Evolutionary conservation across 768 basidiomycete species (phyloP), one percentile per base, ranked within the genome.

Genomic region (Pisolithus tinctorius): DNA sequence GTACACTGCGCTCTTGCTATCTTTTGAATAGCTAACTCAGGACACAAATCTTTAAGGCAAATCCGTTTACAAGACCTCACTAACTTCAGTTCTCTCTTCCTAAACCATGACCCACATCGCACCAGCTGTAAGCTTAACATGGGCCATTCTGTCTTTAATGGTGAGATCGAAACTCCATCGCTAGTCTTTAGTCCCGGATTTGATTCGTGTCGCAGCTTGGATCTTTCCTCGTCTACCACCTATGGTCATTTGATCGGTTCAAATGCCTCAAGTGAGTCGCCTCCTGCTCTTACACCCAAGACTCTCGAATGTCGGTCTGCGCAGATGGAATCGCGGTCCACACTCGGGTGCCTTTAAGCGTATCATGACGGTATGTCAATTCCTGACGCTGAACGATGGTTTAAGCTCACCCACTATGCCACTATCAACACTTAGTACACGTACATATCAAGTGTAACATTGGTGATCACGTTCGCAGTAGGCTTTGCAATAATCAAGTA

Each of bases 241-340:
- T 90, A 47, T 90, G 85, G 83, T 82, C 83, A 5, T 91, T 86
- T 61, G 88, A 91, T 63, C 75, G 77, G 51, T 91, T 91, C 72
- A 78, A 75, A 58, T 89, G 86, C 63, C 63, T 90, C 48, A 81
- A 60, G 85, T 86, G 53, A 56, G 77, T 61, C 7, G 7, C 14
- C n/a, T 23, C 0, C 14, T 10, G 5, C 1, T 39, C 11, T 10
- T 40, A 6, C 25, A 38, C 26, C 23, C 26, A 16, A 8, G 5
- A 11, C 43, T 17, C 3, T 4, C 7, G 13, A 27, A 42, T 25
- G 7, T 10, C 14, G n/a, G 6, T 16, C 14, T 11, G 43, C 16
- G 43, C 14, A 88, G 86, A 63, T 88, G 86, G 85, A 79, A 83
- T 59, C 78, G 76, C 27, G 84, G 82, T 1, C 75, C 77, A 3